phyloP scores from a whole-genome alignment of 768 basidiomycete genomes.

The Suillus paluster region DNA sequence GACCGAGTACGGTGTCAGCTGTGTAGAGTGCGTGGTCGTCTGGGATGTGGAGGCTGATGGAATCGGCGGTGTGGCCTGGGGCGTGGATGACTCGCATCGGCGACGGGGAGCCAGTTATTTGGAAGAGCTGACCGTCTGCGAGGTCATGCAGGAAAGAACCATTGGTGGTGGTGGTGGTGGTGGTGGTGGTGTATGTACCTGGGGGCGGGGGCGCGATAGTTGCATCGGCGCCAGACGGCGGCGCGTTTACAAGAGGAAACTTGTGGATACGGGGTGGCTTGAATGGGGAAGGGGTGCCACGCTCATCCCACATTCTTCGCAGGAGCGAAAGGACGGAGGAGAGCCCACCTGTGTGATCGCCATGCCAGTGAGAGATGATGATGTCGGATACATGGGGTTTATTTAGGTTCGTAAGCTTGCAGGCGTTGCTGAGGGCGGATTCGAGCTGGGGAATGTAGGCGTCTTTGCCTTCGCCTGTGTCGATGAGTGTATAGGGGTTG shows the following conservation, averaged over 20 bases:
- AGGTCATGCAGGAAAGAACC: slow-evolving; percentile 62
- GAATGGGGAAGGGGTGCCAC: slow-evolving; percentile 51
- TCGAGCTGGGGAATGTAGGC: slow-evolving; percentile 72
- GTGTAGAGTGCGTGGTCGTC: slow-evolving; percentile 83
- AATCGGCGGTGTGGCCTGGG: slow-evolving; percentile 92
- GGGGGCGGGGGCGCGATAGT: slow-evolving; percentile 42
- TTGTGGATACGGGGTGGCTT: slow-evolving; percentile 78
- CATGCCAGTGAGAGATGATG: slow-evolving; percentile 89
- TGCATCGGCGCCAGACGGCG: slow-evolving; percentile 41
- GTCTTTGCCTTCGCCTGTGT: slow-evolving; percentile 77
- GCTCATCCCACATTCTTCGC: slow-evolving; percentile 60
- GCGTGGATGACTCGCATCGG: slow-evolving; percentile 75
- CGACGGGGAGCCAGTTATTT: slow-evolving; percentile 31
- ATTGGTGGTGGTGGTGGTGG: slow-evolving; percentile 43
- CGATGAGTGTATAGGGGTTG: slow-evolving; percentile 79
- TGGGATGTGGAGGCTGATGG: slow-evolving; percentile 71
- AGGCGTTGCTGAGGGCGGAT: slow-evolving; percentile 53
- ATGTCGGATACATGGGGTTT: slow-evolving; percentile 82
- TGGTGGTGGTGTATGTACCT: slow-evolving; percentile 50
- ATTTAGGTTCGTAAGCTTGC: slow-evolving; percentile 37
- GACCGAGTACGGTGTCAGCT: slow-evolving; percentile 88
- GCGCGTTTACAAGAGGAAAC: slow-evolving; percentile 47
- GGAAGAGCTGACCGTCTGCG: slow-evolving; percentile 55
- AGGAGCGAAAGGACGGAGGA: slow-evolving; percentile 71
- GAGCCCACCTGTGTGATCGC: slow-evolving; percentile 84